Evolutionary conservation across 495 filamentous ascomycete genomes (phyloP).

Genomic region (Extremus antarcticus): DNA sequence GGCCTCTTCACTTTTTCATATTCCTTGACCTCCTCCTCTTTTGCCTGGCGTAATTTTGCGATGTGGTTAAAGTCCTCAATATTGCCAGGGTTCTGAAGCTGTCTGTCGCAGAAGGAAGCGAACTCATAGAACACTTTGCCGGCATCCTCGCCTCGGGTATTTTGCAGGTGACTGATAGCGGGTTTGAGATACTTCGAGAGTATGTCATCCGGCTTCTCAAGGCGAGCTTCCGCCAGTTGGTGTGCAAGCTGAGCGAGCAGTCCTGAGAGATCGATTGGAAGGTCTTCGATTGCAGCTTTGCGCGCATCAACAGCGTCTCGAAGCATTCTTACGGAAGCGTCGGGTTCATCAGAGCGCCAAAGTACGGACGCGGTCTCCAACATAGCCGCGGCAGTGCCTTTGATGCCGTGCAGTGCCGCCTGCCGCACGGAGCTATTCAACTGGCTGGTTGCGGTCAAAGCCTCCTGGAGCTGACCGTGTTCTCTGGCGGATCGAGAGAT

Average conservation of each 20-base stretch:
- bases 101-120: slow-evolving; percentile 87
- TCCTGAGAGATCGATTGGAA: slow-evolving; percentile 64
- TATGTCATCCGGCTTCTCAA: slow-evolving; percentile 86
- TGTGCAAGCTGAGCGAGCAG: slow-evolving; percentile 78
- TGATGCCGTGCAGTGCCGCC: slow-evolving; percentile 56
- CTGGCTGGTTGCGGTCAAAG: slow-evolving; percentile 69
- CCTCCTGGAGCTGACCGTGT: slow-evolving; percentile 75
- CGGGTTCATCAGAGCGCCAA: slow-evolving; percentile 90
- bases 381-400: slow-evolving; percentile 59
- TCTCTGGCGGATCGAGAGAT: slow-evolving; percentile 64
- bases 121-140: slow-evolving; percentile 90
- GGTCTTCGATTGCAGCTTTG: slow-evolving; percentile 57
- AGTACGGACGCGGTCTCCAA: slow-evolving; percentile 79
- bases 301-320: slow-evolving; percentile 54
- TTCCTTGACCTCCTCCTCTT: slow-evolving; percentile 63
- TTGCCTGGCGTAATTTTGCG: slow-evolving; percentile 66
- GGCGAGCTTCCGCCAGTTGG: slow-evolving; percentile 79
- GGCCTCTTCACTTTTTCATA: no score
- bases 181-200: slow-evolving; percentile 71
- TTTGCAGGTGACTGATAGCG: slow-evolving; percentile 69
- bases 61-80: slow-evolving; percentile 77
- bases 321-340: slow-evolving; percentile 82
- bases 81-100: slow-evolving; percentile 72
- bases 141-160: slow-evolving; percentile 53
- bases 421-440: slow-evolving; percentile 60